Evolutionary conservation across 140 eudicot genomes (phyloP), one percentile per base, ranked within the genome.

Genomic region (Anethum foeniculum): DNA sequence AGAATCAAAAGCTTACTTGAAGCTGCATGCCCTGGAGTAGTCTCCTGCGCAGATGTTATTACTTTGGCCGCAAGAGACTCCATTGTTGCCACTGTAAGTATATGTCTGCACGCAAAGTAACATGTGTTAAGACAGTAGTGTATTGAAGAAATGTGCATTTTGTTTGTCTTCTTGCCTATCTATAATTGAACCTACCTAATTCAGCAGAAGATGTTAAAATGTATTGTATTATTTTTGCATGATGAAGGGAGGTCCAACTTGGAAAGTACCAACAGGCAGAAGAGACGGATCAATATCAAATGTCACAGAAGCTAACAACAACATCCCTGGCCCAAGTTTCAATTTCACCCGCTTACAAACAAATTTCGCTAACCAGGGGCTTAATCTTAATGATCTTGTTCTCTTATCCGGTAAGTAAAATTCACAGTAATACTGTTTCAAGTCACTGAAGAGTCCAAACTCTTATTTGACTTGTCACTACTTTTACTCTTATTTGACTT

Each of bases 241-340:
- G 46, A 19, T 39, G 27, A 47, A 93, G 98, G 98, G 98, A 23
- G 98, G 98, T 39, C 97, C 97, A 46, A 69, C 79, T 41, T 94
- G 98, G 98, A 89, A 76, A 38, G 98, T 94, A 34, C 93, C 94
- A 23, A 94, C 97, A 4, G 98, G 97, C 52, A 84, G 98, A 80
- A 85, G 97, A 82, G 98, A 94, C 15, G 97, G 98, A 51, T 39
- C 62, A 54, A 65, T 92, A 46, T 94, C 97, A 30, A 90, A 90
- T 75, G 87, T 90, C 36, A 67, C 96, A 11, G 98, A 94, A 84
- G 93, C 96, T 5, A 78, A 83, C 27, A 1, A 47, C 44, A 86
- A 92, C 77, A 90, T 94, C 82, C 97, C 98, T 36, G 90, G 87
- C 25, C 97, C 97, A 19, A 64, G 67, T 36, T 83, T 84, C 44